These are phyloP conservation scores for Mollisiaceae sp. DNA, from an alignment of 2,329 filamentous ascomycete species.

Conservation along the genomic window DNA sequence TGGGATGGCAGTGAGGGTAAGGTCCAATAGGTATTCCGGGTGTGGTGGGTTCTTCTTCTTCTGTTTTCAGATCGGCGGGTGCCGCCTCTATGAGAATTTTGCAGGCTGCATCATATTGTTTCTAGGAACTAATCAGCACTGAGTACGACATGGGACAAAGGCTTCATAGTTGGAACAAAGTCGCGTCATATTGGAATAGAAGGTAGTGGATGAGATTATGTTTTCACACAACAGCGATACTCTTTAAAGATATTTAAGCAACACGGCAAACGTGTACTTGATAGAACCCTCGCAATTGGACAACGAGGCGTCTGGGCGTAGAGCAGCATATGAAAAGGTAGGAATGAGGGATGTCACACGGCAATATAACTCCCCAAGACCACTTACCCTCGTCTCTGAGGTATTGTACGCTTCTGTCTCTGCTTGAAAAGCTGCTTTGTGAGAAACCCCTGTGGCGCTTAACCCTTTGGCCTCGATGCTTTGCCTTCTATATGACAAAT, in stretches of 20 bases:
- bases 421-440: constrained; percentile 61
- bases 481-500: constrained; percentile 31
- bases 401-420: constrained; percentile 69
- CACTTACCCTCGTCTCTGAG: constrained; percentile 61
- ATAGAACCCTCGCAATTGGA: neutral
- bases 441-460: constrained; percentile 52
- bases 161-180: too few species aligned
- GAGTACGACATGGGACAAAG: neutral
- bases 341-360: constrained; percentile 11
- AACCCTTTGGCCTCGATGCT: constrained; percentile 46
- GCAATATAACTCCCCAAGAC: constrained; percentile 9
- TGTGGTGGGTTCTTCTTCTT: constrained; percentile 16
- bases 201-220: neutral
- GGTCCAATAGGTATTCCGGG: constrained; percentile 53
- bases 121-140: constrained; percentile 49
- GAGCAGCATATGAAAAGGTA: neutral
- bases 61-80: constrained; percentile 10
- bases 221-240: too few species aligned
- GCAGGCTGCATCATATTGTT: constrained; percentile 58
- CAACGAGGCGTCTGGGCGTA: neutral
- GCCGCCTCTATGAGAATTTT: constrained; percentile 36
- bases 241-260: neutral
- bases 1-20: constrained; percentile 58
- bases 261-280: neutral
- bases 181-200: neutral